Percentiles rank a stretch among this genome's conserved stretches.
phyloP scores from a whole-genome alignment of 1,284 basidiomycete species.

The Cerrena zonata region DNA sequence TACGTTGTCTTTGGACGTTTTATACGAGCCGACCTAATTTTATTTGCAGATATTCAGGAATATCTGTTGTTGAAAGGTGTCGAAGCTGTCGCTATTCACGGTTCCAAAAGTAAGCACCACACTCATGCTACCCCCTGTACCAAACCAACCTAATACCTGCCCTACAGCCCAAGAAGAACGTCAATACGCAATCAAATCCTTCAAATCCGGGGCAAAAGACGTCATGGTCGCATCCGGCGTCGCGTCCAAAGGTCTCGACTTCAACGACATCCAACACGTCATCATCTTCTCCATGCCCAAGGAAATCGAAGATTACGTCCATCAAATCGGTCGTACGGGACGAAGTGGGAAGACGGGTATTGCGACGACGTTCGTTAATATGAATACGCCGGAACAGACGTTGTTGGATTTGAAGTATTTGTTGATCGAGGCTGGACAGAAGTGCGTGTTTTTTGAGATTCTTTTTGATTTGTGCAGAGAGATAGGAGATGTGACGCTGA shows the following conservation, averaged over 20 bases:
- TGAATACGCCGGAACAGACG: constrained; percentile 94
- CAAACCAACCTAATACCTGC: constrained; percentile 8
- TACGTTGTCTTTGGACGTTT: constrained; percentile 28
- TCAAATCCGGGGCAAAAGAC: constrained; percentile 94
- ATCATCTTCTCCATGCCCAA: constrained; percentile 99
- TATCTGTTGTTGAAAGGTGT: constrained; percentile 95
- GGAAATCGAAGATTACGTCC: constrained; percentile 97
- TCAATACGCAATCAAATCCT: constrained; percentile 96
- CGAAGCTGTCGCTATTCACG: constrained; percentile 97
- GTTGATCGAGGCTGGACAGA: constrained; percentile 95
- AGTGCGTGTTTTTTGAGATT: constrained; percentile 44
- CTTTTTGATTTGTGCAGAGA: constrained; percentile 6
- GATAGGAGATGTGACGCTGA: too few species aligned
- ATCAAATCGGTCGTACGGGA: constrained; percentile 97
- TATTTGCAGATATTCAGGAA: constrained; percentile 84
- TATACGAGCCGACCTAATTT: neutral
- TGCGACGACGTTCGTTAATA: constrained; percentile 99
- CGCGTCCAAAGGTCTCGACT: constrained; percentile 96
- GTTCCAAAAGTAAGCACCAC: constrained; percentile 76
- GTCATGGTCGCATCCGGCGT: constrained; percentile 99
- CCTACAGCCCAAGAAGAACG: constrained; percentile 89
- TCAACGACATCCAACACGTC: constrained; percentile 96
- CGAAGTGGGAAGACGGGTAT: constrained; percentile 97
- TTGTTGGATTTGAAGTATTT: constrained; percentile 95
- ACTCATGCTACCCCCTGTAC: neutral